Conservation (phyloP, 2,329 filamentous ascomycete species). For the Xylariaceae sp. region DNA sequence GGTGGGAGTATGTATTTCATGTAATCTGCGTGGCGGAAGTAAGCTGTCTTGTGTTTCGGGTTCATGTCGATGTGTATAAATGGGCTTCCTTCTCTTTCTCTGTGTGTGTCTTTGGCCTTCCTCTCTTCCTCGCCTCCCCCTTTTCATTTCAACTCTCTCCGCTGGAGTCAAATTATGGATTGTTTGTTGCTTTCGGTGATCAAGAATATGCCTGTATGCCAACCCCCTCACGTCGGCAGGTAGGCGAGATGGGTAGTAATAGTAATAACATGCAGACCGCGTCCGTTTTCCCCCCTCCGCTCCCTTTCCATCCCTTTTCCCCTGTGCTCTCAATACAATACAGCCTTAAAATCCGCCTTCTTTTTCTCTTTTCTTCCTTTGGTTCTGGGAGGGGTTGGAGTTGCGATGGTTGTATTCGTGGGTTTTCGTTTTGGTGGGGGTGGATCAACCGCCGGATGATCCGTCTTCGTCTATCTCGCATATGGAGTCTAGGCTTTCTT, state of each 20-base stretch:
- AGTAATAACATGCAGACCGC: neutral
- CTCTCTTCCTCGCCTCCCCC: neutral
- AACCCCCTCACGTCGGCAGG: neutral
- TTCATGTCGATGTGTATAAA: neutral
- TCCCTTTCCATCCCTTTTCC: neutral
- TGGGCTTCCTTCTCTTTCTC: neutral
- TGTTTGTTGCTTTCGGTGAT: neutral
- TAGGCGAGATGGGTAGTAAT: neutral
- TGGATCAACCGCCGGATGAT: constrained; percentile 17
- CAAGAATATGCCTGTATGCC: neutral
- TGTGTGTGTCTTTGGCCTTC: neutral
- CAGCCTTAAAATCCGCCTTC: neutral
- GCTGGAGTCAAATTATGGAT: neutral
- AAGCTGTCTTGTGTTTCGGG: neutral
- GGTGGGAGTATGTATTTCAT: neutral
- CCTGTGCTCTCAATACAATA: neutral
- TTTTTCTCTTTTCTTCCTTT: neutral
- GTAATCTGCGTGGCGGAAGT: neutral
- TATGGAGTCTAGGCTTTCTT: constrained; percentile 54
- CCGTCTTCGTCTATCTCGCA: constrained; percentile 37
- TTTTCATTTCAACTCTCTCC: neutral
- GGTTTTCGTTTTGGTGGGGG: neutral
- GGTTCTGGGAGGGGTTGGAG: neutral
- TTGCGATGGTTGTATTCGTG: neutral
- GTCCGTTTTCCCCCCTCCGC: neutral